phyloP scores from a whole-genome alignment of 2,329 filamentous ascomycete genomes.

The Dactylellina drechsleri region DNA sequence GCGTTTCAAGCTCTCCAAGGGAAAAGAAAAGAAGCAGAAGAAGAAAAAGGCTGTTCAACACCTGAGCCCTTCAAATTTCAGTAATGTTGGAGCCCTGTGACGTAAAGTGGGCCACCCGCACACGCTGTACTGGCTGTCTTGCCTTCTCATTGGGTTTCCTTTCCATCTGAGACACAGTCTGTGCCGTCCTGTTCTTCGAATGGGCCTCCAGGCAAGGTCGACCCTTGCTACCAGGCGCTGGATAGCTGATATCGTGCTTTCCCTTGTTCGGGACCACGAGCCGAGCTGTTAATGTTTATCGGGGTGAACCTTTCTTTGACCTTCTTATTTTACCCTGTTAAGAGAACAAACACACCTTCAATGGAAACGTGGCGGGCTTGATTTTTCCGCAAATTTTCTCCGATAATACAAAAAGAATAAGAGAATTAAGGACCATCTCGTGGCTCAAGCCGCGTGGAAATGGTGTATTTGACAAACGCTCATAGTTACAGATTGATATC shows the following conservation, averaged over 20 bases:
- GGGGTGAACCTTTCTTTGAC: constrained; percentile 44
- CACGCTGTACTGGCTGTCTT: constrained; percentile 35
- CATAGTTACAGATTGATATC: constrained; percentile 27
- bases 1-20: constrained; percentile 34
- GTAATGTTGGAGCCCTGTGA: constrained; percentile 45
- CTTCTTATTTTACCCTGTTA: constrained; percentile 50
- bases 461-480: constrained; percentile 41
- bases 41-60: constrained; percentile 24
- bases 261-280: constrained; percentile 55
- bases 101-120: constrained; percentile 51
- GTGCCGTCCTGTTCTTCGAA: constrained; percentile 50
- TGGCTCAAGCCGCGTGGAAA: constrained; percentile 32
- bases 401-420: constrained; percentile 31
- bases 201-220: constrained; percentile 41
- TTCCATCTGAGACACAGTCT: constrained; percentile 52
- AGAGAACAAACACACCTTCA: constrained; percentile 25
- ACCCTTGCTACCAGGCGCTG: constrained; percentile 44
- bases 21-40: neutral
- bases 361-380: constrained; percentile 55
- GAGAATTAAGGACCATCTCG: constrained; percentile 49
- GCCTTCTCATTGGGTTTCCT: constrained; percentile 32
- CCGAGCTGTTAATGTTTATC: constrained; percentile 54
- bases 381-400: constrained; percentile 56
- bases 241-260: constrained; percentile 54
- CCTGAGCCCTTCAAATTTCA: constrained; percentile 44